These are phyloP conservation scores for Metarhizium anisopliae DNA, from an alignment of 2,329 filamentous ascomycete species.

Conservation along the genomic window DNA sequence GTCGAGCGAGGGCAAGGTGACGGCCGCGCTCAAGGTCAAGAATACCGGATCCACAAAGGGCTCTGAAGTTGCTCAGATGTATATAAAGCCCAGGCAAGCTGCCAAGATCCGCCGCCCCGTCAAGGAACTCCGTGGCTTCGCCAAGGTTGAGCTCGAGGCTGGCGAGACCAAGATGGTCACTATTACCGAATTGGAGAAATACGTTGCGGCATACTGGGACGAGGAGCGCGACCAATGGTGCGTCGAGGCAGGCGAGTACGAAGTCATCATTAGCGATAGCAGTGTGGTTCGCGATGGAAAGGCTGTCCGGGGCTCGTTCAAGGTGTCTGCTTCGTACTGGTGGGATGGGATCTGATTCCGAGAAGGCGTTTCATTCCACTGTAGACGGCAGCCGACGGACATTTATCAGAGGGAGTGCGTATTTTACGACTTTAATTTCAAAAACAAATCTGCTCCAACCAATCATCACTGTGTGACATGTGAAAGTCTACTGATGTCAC, in stretches of 20 bases:
- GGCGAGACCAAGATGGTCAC: constrained; percentile 49
- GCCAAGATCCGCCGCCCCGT: constrained; percentile 45
- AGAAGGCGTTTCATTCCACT: not conserved
- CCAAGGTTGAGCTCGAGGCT: constrained; percentile 52
- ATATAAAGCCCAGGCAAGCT: constrained; percentile 42
- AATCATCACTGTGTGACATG: not conserved
- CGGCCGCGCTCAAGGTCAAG: constrained; percentile 42
- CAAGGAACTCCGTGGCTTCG: constrained; percentile 58
- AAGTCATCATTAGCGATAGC: constrained; percentile 50
- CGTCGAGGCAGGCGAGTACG: constrained; percentile 56
- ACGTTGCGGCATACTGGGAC: constrained; percentile 61
- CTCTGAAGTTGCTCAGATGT: constrained; percentile 49
- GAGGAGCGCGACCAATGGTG: constrained; percentile 58
- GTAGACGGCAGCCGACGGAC: not conserved
- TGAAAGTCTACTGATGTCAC: not conserved
- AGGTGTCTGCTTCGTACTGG: constrained; percentile 52
- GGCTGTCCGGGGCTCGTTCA: constrained; percentile 43
- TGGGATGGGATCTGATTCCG: constrained; percentile 32
- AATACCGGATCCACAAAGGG: constrained; percentile 51
- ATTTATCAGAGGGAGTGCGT: not conserved
- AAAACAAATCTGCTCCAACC: not conserved
- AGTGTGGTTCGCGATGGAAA: constrained; percentile 38
- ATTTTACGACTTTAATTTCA: not conserved
- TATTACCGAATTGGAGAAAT: constrained; percentile 52
- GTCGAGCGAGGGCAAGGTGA: constrained; percentile 31